Base-by-base conservation (phyloP, 306 rosid genomes). In the Cicer cuneatum region DNA sequence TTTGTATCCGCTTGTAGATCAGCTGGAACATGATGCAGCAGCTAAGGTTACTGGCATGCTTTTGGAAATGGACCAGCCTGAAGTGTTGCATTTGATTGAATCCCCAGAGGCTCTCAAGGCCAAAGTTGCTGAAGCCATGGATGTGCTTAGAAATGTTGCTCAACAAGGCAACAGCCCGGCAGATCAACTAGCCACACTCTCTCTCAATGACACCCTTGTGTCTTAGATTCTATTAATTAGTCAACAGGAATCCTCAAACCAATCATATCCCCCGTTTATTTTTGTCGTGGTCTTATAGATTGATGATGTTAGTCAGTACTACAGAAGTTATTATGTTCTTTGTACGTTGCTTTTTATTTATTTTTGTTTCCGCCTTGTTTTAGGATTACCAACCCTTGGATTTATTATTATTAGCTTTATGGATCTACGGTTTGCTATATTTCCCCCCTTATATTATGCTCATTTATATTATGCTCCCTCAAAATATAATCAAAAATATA, bases 41-140 rank as follows among this genome's bases (percentile, higher is more conserved):
- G 89, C 93, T 9, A 90, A 91, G 83, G 89, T 91, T 14, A 90
- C 93, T 0, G 96, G 93, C 59, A 88, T 92, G 96, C 93, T 92
- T 70, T 72, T 88, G 74, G 93, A 90, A 88, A 89, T 92, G 93
- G 97, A 90, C 78, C 96, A 89, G 81, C 85, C 90, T 33, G 97
- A 92, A 69, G 96, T 89, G 7, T 74, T 86, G 75, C 96, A 92
- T 78, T 68, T 88, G 63, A 86, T 91, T 0, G 93, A 87, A 71
- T 92, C 97, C 1, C 93, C 90, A 0, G 92, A 92, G 63, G 94
- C 89, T 72, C 77, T 88, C 14, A 88, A 87, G 86, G 90, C 88
- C 0, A 89, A 89, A 79, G 97, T 88, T 49, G 85, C 85, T 3
- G 96, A 90, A 81, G 95, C 97, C 43, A 74, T 86, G 85, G 95